Evolutionary conservation across 2,329 filamentous ascomycete genomes (phyloP).

Genomic region (Cryphonectria naterciae): DNA sequence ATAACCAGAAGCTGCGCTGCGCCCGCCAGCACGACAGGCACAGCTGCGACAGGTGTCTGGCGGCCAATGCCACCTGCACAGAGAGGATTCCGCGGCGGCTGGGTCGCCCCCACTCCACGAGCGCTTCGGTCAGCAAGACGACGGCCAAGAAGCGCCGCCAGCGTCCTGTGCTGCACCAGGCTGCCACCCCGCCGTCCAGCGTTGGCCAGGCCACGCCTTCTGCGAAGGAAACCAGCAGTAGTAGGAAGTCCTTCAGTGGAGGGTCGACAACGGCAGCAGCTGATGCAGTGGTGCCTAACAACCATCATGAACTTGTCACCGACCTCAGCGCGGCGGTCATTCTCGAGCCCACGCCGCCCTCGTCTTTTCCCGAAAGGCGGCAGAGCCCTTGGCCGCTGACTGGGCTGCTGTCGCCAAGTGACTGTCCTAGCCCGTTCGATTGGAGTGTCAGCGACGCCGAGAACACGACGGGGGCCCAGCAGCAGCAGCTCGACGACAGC

Average conservation of each 20-base stretch:
- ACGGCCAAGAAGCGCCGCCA: conserved; percentile 14
- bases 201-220: background rate
- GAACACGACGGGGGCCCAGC: background rate
- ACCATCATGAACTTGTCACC: background rate
- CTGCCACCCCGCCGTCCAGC: background rate
- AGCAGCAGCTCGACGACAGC: background rate
- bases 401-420: conserved; percentile 1
- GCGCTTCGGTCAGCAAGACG: conserved; percentile 4
- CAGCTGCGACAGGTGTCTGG: conserved; percentile 10
- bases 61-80: conserved; percentile 3
- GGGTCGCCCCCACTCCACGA: conserved; percentile 12
- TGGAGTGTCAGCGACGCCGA: conserved; percentile 6
- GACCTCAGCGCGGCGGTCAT: background rate
- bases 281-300: background rate
- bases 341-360: background rate
- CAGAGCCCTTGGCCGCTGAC: conserved; percentile 2
- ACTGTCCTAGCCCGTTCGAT: conserved; percentile 9
- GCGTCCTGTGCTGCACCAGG: background rate
- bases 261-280: background rate
- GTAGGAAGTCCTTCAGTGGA: background rate
- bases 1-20: conserved; percentile 15
- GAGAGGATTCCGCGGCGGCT: conserved; percentile 12
- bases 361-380: background rate
- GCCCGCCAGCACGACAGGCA: conserved; percentile 6
- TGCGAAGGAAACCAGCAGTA: background rate